Conservation (phyloP, 1,284 basidiomycete genomes). For the Fomes fomentarius region DNA sequence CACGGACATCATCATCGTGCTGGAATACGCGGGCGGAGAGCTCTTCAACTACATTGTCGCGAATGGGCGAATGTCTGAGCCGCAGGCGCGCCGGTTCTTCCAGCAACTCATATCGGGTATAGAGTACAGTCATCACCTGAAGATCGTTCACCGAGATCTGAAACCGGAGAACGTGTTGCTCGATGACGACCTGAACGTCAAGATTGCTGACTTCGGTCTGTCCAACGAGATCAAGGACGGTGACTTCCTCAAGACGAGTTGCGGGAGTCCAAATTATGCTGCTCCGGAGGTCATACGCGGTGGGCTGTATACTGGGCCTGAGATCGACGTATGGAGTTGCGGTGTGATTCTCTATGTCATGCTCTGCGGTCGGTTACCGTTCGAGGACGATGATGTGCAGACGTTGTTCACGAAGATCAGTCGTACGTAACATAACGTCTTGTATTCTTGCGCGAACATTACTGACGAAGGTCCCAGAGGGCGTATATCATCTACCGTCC, state of each 20-base stretch:
- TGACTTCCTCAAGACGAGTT: slow-evolving; percentile 93
- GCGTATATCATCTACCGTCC: slow-evolving; percentile 81
- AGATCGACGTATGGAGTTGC: slow-evolving; percentile 98
- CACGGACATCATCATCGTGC: slow-evolving; percentile 94
- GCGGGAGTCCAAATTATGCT: slow-evolving; percentile 95
- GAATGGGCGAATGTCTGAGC: slow-evolving; percentile 86
- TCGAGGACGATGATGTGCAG: slow-evolving; percentile 95
- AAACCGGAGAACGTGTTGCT: slow-evolving; percentile 92
- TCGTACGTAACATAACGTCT: slow-evolving; percentile 54
- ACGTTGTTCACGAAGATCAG: slow-evolving; percentile 92
- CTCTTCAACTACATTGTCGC: slow-evolving; percentile 95
- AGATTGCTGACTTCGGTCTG: slow-evolving; percentile 95
- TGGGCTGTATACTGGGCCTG: slow-evolving; percentile 91
- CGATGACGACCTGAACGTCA: slow-evolving; percentile 84
- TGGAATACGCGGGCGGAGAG: slow-evolving; percentile 92
- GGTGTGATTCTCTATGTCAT: slow-evolving; percentile 97
- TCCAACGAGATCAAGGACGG: slow-evolving; percentile 95
- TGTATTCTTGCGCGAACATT: slow-evolving; percentile 9
- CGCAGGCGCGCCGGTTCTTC: slow-evolving; percentile 88
- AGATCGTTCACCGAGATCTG: slow-evolving; percentile 94
- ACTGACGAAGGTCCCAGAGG: no score
- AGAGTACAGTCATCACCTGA: slow-evolving; percentile 92
- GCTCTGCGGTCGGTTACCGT: slow-evolving; percentile 89
- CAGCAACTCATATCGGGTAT: slow-evolving; percentile 96
- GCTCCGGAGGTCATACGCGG: slow-evolving; percentile 95